These are phyloP conservation scores for Crassisporium funariophilum DNA, from an alignment of 768 basidiomycete genomes.

Conservation along the genomic window DNA sequence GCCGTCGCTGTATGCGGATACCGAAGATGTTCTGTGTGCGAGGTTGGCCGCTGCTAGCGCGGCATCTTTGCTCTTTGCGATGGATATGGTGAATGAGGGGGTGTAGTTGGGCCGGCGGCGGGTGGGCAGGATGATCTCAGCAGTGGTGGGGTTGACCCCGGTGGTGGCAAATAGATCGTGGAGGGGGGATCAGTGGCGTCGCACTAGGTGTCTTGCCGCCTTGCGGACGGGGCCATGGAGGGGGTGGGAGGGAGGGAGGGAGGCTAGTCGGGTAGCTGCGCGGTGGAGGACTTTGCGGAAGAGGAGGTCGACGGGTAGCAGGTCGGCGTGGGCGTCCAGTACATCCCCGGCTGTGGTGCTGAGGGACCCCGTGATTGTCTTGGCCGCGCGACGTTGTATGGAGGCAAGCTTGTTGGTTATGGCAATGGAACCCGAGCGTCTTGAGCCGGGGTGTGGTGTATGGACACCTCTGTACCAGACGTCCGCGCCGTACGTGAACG, in stretches of 20 bases:
- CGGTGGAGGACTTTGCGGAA: constrained; percentile 15
- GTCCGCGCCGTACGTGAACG: constrained; percentile 8
- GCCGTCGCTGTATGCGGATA: constrained; percentile 18
- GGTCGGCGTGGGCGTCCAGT: constrained; percentile 21
- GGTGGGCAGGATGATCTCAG: constrained; percentile 10
- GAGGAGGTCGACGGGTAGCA: constrained; percentile 19
- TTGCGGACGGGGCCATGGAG: constrained; percentile 9
- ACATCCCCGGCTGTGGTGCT: constrained; percentile 17
- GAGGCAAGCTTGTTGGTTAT: not conserved
- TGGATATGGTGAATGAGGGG: not conserved
- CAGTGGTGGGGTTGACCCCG: not conserved
- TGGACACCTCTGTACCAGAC: not conserved
- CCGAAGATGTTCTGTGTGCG: constrained; percentile 7
- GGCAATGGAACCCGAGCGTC: not conserved
- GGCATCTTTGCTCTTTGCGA: constrained; percentile 11
- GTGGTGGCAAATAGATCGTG: not conserved
- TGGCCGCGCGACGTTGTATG: constrained; percentile 12
- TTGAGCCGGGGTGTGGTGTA: not conserved
- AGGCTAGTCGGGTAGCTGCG: constrained; percentile 19
- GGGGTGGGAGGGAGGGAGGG: constrained; percentile 23
- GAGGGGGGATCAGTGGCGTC: constrained; percentile 8
- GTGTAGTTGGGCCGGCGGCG: not conserved
- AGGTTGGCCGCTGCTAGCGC: constrained; percentile 6
- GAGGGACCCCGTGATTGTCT: constrained; percentile 17
- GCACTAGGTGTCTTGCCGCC: constrained; percentile 3